Evolutionary conservation across 306 rosid species (phyloP).

Genomic region (Fagus sylvatica): DNA sequence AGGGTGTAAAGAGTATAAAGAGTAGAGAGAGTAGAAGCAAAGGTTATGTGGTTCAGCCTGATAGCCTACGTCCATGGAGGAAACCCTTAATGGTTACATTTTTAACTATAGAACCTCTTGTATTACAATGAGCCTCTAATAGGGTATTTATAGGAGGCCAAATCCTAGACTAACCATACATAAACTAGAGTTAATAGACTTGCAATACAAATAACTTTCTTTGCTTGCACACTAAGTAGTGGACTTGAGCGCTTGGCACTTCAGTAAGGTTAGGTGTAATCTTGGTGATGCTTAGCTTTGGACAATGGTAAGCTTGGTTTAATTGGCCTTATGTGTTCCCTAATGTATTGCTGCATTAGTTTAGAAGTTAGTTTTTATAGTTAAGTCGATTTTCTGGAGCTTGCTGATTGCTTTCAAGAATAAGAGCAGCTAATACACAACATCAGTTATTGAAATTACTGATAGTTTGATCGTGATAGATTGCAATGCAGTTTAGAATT

Average conservation of each 20-base stretch:
- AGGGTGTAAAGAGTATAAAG: no score
- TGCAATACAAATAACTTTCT: no score
- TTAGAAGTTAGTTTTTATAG: neutral
- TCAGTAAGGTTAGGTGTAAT: neutral
- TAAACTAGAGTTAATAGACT: no score
- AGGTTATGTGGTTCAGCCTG: no score
- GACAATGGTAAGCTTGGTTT: neutral
- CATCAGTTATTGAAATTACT: neutral
- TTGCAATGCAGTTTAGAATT: neutral
- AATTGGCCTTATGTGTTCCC: neutral
- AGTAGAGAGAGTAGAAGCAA: no score
- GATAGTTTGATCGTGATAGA: neutral
- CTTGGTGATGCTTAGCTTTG: constrained; percentile 7
- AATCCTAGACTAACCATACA: no score
- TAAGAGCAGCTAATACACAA: neutral
- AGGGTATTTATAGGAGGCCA: no score
- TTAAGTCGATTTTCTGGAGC: neutral
- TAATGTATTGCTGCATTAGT: neutral
- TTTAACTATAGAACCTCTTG: no score
- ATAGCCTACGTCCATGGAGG: no score
- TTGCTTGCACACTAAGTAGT: neutral
- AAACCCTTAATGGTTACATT: no score
- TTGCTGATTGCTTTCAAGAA: neutral
- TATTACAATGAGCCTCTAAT: no score
- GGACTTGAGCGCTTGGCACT: neutral